A percentile compares a stretch with the other conserved stretches of the same genome.
phyloP scores from a whole-genome alignment of 352 stramenopile species.

The Phytopythium delawarense region DNA sequence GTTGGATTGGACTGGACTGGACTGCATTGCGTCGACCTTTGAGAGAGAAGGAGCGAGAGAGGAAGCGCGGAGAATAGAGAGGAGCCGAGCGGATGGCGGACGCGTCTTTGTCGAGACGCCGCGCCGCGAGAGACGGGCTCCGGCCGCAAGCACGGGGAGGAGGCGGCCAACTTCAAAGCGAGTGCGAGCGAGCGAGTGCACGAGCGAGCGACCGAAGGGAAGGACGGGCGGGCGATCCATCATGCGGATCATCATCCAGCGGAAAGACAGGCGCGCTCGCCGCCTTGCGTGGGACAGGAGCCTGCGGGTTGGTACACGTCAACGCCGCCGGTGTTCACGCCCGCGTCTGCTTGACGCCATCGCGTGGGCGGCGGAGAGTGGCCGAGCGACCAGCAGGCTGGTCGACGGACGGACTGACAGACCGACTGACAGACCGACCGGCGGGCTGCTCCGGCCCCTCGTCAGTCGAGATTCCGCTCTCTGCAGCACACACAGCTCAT shows the following conservation, averaged over 20 bases:
- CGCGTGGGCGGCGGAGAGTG: not conserved
- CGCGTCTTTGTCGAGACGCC: conserved; percentile 7
- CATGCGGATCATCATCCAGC: not conserved
- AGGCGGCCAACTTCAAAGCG: conserved; percentile 1
- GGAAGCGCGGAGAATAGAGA: not conserved
- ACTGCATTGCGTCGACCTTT: not conserved
- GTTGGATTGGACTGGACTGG: no score
- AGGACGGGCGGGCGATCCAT: not conserved
- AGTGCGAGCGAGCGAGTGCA: no score
- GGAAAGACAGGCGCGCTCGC: conserved; percentile 5
- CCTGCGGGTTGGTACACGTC: conserved; percentile 2
- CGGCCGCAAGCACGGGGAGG: not conserved
- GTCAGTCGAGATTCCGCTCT: conserved; percentile 6
- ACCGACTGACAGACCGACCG: not conserved
- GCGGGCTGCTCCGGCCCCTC: not conserved
- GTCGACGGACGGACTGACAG: no score
- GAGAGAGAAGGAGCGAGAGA: not conserved
- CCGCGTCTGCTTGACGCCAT: not conserved
- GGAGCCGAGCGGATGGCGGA: no score
- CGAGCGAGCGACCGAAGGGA: not conserved
- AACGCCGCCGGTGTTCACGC: not conserved
- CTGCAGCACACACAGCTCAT: not conserved
- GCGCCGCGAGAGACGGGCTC: conserved; percentile 4
- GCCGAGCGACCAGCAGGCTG: no score
- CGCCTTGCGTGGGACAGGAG: conserved; percentile 4